Evolutionary conservation across 352 stramenopile species (phyloP).

Genomic region (Phytophthora nicotianae): DNA sequence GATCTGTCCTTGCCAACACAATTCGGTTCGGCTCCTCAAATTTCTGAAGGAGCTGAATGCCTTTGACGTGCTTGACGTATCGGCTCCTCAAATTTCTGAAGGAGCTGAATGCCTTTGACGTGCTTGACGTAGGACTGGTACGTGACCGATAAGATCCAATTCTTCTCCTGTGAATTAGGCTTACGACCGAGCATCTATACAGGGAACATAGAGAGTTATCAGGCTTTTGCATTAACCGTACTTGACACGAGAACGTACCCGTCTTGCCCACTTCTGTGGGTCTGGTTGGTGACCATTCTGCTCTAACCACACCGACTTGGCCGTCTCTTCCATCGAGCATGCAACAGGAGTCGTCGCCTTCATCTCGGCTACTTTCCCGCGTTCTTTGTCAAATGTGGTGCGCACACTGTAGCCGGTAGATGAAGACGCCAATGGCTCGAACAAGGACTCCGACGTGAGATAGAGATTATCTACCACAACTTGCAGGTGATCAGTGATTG

Average conservation of each 20-base stretch:
- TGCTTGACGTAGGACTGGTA: conserved; percentile 11
- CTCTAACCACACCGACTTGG: conserved; percentile 16
- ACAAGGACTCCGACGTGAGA: conserved; percentile 6
- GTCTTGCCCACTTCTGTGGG: conserved; percentile 21
- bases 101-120: conserved; percentile 23
- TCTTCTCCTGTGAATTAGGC: conserved; percentile 25
- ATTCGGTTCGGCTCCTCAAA: conserved; percentile 34
- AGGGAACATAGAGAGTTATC: neutral
- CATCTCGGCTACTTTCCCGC: conserved; percentile 17
- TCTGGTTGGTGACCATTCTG: conserved; percentile 20
- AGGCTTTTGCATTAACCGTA: neutral
- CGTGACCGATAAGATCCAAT: conserved; percentile 19
- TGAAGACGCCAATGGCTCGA: conserved; percentile 2
- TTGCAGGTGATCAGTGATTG: conserved; percentile 15
- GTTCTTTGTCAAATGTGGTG: conserved; percentile 2
- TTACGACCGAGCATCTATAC: conserved; percentile 5
- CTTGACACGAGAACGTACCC: conserved; percentile 8
- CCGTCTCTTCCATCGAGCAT: conserved; percentile 14
- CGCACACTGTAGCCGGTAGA: conserved; percentile 6
- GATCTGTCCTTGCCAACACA: conserved; percentile 21
- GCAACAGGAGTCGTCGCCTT: conserved; percentile 19
- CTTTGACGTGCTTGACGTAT: conserved; percentile 25
- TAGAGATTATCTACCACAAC: conserved; percentile 10
- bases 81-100: conserved; percentile 29
- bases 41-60: conserved; percentile 25